phyloP scores from a whole-genome alignment of 148 eudicot genomes.

The Cornus controversa region DNA sequence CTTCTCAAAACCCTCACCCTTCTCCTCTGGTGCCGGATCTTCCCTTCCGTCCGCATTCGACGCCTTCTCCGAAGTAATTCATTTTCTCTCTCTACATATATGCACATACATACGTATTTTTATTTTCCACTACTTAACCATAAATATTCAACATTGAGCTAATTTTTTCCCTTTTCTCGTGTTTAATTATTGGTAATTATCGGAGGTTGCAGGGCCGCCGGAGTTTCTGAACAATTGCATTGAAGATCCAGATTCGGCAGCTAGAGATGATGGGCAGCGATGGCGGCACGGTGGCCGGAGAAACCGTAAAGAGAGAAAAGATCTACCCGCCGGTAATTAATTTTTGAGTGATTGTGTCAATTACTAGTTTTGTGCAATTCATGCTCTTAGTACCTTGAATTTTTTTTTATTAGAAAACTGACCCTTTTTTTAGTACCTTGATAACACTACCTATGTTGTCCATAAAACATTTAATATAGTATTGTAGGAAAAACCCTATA shows the following conservation, averaged over 20 bases:
- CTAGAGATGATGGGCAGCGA: constrained; percentile 34
- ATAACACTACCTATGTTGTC: not conserved
- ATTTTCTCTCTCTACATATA: not conserved
- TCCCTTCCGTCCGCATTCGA: constrained; percentile 82
- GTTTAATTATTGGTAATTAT: constrained; percentile 28
- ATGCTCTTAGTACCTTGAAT: not conserved
- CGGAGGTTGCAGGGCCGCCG: constrained; percentile 89
- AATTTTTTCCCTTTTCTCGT: constrained; percentile 6
- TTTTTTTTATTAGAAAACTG: no score
- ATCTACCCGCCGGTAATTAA: constrained; percentile 67
- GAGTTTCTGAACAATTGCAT: constrained; percentile 69
- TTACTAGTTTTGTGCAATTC: not conserved
- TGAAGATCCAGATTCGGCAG: constrained; percentile 34
- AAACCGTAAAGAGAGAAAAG: constrained; percentile 56
- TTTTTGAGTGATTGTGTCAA: not conserved
- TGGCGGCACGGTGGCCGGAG: constrained; percentile 55
- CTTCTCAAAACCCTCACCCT: constrained; percentile 42
- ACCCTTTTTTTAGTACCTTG: no score
- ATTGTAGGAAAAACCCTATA: not conserved
- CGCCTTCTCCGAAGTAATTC: constrained; percentile 75
- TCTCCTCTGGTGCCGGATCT: constrained; percentile 44
- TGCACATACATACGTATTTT: not conserved
- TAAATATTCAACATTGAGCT: not conserved
- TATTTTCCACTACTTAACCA: not conserved
- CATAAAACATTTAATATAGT: no score